These are phyloP conservation scores for Neohortaea acidophila DNA, from an alignment of 495 filamentous ascomycete genomes.

Conservation along the genomic window DNA sequence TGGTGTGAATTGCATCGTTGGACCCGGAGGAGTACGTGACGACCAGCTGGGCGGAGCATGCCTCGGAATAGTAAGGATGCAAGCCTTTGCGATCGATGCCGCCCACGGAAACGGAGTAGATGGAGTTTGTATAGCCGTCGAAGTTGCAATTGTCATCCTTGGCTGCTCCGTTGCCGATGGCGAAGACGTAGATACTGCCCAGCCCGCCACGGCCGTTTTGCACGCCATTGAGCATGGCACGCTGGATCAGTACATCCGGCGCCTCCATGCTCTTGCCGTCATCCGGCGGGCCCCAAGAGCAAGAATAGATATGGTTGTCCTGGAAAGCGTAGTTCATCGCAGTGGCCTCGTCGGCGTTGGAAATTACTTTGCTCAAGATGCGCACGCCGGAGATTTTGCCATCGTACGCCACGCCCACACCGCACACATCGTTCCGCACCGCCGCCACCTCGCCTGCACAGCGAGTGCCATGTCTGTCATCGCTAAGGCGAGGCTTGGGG, in stretches of 20 bases:
- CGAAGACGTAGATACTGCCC: conserved; percentile 95
- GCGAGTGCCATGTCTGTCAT: conserved; percentile 82
- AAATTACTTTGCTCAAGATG: conserved; percentile 79
- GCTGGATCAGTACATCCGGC: conserved; percentile 72
- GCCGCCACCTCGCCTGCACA: conserved; percentile 92
- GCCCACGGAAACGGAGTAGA: conserved; percentile 94
- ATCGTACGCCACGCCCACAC: conserved; percentile 86
- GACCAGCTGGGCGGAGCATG: conserved; percentile 85
- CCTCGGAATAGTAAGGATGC: conserved; percentile 88
- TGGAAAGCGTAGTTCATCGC: conserved; percentile 86
- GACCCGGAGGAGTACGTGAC: conserved; percentile 92
- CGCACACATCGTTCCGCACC: conserved; percentile 82
- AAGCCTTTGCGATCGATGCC: conserved; percentile 73
- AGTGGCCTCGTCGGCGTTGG: conserved; percentile 78
- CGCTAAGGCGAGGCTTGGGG: conserved; percentile 59
- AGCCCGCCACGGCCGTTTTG: conserved; percentile 70
- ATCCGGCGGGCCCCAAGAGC: conserved; percentile 93
- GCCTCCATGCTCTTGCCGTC: conserved; percentile 89
- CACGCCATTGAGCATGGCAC: conserved; percentile 80
- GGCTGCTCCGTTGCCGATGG: conserved; percentile 84
- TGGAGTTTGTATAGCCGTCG: conserved; percentile 97
- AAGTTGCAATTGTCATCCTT: conserved; percentile 95
- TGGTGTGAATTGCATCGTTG: conserved; percentile 82
- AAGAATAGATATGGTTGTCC: conserved; percentile 92
- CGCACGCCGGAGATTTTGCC: conserved; percentile 79